Conservation (phyloP, 176 grass and related monocot genomes). For the Musa itinerans region DNA sequence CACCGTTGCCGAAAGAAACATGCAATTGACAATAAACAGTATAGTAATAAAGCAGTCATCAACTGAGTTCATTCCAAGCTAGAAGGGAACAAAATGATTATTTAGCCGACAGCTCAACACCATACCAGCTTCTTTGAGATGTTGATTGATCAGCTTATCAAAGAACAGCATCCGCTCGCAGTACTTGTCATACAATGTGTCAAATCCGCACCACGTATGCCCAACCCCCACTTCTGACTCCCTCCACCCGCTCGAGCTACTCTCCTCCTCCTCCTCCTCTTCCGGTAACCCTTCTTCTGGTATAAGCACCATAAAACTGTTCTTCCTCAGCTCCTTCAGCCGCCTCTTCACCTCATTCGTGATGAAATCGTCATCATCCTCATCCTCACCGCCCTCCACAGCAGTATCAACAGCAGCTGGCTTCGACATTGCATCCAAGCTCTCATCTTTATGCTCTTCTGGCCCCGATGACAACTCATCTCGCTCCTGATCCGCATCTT, state of each 20-base stretch:
- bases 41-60: background rate
- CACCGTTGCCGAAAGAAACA: too few species aligned
- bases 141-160: slow-evolving; percentile 55
- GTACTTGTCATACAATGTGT: slow-evolving; percentile 74
- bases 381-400: slow-evolving; percentile 10
- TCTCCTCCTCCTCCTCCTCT: slow-evolving; percentile 16
- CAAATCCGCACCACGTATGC: slow-evolving; percentile 51
- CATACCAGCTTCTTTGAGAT: slow-evolving; percentile 55
- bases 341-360: slow-evolving; percentile 65
- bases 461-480: slow-evolving; percentile 1
- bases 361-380: slow-evolving; percentile 62
- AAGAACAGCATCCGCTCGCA: slow-evolving; percentile 67
- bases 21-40: background rate
- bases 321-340: slow-evolving; percentile 84
- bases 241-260: slow-evolving; percentile 50
- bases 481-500: slow-evolving; percentile 3
- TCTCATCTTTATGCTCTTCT: slow-evolving; percentile 5
- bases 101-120: background rate
- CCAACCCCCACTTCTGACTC: slow-evolving; percentile 27
- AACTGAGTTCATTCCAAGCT: too few species aligned
- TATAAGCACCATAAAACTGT: slow-evolving; percentile 84
- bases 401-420: background rate
- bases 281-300: slow-evolving; percentile 42
- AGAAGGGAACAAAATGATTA: too few species aligned
- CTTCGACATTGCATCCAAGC: slow-evolving; percentile 20